These are phyloP conservation scores for Halteria grandinella DNA, from an alignment of 73 alveolate genomes.

Conservation along the genomic window DNA sequence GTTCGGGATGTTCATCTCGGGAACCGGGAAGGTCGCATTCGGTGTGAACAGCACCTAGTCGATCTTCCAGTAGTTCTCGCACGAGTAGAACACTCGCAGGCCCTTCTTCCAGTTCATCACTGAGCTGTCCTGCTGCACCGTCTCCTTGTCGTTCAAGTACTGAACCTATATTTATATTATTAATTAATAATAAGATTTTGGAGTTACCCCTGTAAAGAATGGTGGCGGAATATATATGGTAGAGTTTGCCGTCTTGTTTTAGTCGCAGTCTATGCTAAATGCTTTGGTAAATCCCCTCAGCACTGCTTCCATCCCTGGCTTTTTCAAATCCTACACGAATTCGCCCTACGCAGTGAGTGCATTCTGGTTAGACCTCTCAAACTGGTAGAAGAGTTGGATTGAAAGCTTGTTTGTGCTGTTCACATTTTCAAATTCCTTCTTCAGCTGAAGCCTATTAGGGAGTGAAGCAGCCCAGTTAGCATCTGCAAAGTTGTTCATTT, in stretches of 20 bases:
- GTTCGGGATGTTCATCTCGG: too few species aligned
- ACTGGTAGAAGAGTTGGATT: conserved; percentile 1
- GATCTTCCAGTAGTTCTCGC: conserved; percentile 40
- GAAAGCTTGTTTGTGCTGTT: conserved; percentile 5
- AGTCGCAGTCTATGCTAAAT: conserved; percentile 28
- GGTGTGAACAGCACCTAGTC: too few species aligned
- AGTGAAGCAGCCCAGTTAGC: conserved; percentile 45
- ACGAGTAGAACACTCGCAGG: conserved; percentile 26
- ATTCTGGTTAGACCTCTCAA: conserved; percentile 28
- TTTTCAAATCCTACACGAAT: background rate
- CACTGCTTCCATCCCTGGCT: background rate
- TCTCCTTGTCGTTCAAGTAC: conserved; percentile 15
- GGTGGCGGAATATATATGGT: background rate
- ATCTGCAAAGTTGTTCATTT: conserved; percentile 46
- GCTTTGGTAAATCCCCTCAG: conserved; percentile 21
- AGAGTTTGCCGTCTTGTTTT: background rate
- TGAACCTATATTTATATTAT: conserved; percentile 29
- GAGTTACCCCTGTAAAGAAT: conserved; percentile 53
- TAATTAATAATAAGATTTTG: conserved; percentile 15
- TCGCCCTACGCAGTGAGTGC: background rate
- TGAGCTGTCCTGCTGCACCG: background rate
- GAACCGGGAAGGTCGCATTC: too few species aligned
- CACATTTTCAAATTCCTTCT: conserved; percentile 10
- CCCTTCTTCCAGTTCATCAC: conserved; percentile 26
- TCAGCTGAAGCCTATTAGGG: conserved; percentile 14